A percentile compares a stretch with the other conserved stretches of the same genome.
Evolutionary conservation across 768 basidiomycete genomes (phyloP).

Genomic region (Rossbeevera mucosa): DNA sequence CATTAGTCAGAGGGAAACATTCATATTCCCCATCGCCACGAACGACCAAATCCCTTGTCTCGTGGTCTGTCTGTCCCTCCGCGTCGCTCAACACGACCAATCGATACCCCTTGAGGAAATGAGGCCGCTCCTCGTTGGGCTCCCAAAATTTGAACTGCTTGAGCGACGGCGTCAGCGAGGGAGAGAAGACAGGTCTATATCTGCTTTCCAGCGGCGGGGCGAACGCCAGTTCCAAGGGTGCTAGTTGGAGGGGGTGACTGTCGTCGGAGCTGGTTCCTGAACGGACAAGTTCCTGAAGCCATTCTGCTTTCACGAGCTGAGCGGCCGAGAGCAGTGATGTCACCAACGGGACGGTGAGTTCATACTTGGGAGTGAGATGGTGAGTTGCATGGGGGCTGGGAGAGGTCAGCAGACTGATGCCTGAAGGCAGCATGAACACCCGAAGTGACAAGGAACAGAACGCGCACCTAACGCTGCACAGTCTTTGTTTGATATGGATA

Average conservation of each 20-base stretch:
- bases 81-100: slow-evolving; percentile 62
- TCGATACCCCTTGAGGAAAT: slow-evolving; percentile 47
- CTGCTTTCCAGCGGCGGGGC: slow-evolving; percentile 48
- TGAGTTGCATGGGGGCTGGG: slow-evolving; percentile 52
- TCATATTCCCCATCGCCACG: slow-evolving; percentile 61
- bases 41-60: slow-evolving; percentile 50
- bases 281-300: slow-evolving; percentile 59
- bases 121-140: slow-evolving; percentile 57
- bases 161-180: slow-evolving; percentile 42
- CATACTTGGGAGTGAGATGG: slow-evolving; percentile 52
- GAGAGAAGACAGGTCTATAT: slow-evolving; percentile 55
- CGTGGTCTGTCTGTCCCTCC: slow-evolving; percentile 42
- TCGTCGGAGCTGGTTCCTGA: slow-evolving; percentile 39
- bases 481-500: slow-evolving; percentile 35
- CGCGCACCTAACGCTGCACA: slow-evolving; percentile 55
- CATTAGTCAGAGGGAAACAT: slow-evolving; percentile 49
- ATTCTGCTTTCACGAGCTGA: slow-evolving; percentile 60
- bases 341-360: slow-evolving; percentile 46
- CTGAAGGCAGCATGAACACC: slow-evolving; percentile 21
- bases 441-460: neutral
- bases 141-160: slow-evolving; percentile 60
- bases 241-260: slow-evolving; percentile 30
- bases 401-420: slow-evolving; percentile 50
- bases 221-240: slow-evolving; percentile 49
- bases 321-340: slow-evolving; percentile 56